Conservation (phyloP, 805 yeast species). For the Torulaspora maleeae region DNA sequence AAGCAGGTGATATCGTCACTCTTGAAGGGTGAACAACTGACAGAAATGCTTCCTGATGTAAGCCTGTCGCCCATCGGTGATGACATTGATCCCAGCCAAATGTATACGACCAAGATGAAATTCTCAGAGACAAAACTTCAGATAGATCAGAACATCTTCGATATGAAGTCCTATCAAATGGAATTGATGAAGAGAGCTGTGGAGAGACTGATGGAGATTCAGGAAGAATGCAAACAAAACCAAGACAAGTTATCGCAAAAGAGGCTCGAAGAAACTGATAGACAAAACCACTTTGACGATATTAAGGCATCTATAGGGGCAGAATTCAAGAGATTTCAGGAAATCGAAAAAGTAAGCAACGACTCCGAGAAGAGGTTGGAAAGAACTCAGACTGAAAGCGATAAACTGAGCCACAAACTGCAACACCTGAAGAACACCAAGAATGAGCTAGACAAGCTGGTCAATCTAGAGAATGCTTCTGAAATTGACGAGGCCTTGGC, state of each 20-base stretch:
- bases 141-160: slow-evolving; percentile 16
- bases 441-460: slow-evolving; percentile 9
- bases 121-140: slow-evolving; percentile 11
- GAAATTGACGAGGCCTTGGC: slow-evolving; percentile 12
- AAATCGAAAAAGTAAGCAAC: slow-evolving; percentile 18
- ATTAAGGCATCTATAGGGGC: slow-evolving; percentile 40
- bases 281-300: slow-evolving; percentile 41
- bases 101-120: slow-evolving; percentile 10
- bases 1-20: slow-evolving; percentile 6
- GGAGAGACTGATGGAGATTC: slow-evolving; percentile 32
- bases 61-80: slow-evolving; percentile 3
- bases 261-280: slow-evolving; percentile 38
- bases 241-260: slow-evolving; percentile 23
- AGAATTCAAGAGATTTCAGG: slow-evolving; percentile 36
- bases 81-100: slow-evolving; percentile 6
- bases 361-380: slow-evolving; percentile 28
- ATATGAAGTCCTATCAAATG: slow-evolving; percentile 36
- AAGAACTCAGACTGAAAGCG: slow-evolving; percentile 20
- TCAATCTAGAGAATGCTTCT: slow-evolving; percentile 2
- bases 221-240: slow-evolving; percentile 23
- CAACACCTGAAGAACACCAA: slow-evolving; percentile 11
- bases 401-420: slow-evolving; percentile 14
- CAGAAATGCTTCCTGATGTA: slow-evolving; percentile 8
- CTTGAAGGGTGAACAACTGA: slow-evolving; percentile 5
- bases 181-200: slow-evolving; percentile 38